Conservation (phyloP, 208 protist species). For the Acanthamoeba castellanii region DNA sequence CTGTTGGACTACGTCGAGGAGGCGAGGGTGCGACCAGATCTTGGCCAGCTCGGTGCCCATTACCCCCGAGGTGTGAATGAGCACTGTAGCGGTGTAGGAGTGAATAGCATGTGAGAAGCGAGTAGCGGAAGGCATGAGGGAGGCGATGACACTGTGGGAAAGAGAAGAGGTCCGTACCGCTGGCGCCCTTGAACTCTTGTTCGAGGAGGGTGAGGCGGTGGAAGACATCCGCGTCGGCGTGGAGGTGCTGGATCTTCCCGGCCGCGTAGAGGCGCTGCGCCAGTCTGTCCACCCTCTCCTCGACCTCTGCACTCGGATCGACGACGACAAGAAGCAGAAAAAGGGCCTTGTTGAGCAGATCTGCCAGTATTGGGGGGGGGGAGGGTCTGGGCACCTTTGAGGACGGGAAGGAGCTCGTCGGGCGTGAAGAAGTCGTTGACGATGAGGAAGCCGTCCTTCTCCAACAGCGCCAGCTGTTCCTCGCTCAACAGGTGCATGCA, state of each 20-base stretch:
- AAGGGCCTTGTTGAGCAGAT: no score
- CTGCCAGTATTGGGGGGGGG: no score
- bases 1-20: neutral
- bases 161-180: neutral
- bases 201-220: conserved; percentile 44
- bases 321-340: no score
- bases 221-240: neutral
- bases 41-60: neutral
- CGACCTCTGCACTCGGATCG: neutral
- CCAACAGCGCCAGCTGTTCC: neutral
- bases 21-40: conserved; percentile 5
- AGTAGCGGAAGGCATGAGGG: no score
- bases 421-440: neutral
- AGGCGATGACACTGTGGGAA: no score
- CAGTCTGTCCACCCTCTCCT: neutral
- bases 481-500: neutral
- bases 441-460: conserved; percentile 10
- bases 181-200: neutral
- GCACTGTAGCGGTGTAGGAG: neutral
- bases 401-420: neutral
- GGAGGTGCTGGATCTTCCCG: conserved; percentile 15
- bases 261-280: neutral
- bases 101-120: no score
- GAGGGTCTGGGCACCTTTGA: neutral
- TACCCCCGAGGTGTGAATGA: neutral